Evolutionary conservation across 2,329 filamentous ascomycete genomes (phyloP), one percentile per base, ranked within the genome.

Genomic region (Ophiostoma piceae): DNA sequence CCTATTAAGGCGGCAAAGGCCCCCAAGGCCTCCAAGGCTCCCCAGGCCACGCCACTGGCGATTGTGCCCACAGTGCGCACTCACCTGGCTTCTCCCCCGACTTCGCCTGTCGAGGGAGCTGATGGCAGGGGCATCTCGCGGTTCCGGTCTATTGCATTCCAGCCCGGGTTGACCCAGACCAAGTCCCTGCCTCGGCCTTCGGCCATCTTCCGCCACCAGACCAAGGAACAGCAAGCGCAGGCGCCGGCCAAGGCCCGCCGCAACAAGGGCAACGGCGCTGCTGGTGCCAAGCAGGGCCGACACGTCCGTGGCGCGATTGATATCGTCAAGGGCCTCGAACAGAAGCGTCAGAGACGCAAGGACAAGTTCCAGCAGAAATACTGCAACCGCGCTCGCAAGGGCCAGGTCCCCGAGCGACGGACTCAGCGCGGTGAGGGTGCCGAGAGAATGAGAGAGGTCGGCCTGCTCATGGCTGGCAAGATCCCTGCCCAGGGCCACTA

Each of bases 261-360:
- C 64, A 54, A 72, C 32, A 75, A 74, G 72, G 73, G 79, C 73
- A 73, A 77, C 74, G 70, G 76, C 74, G 73, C 76, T 71, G 79
- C 68, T 16, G 67, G 71, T 47, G 65, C 51, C 37, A 72, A 68
- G 11, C 69, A 81, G 71, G 85, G 89, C 67, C 81, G 87, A 60
- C 92, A 95, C 73, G 86, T 92, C 11, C 91, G 95, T 73, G 92
- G 93, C n/a, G 94, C 95, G 47, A 96, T 99, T 74, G 95, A 98
- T 79, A 99, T 97, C 72, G 92, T 97, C 79, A 96, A 97, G 79
- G 95, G 95, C 9, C 86, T 99, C 1, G 95, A 99, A 82, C 90
- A 92, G 80, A 98, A 97, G 82, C 90, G 94, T 35, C 92, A 95
- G 81, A 89, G 95, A 73, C 91, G 95, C 75, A 93, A 91, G 81